Evolutionary conservation across 345 rosid species (phyloP), one percentile per base, ranked within the genome.

Genomic region (Camelina neglecta): DNA sequence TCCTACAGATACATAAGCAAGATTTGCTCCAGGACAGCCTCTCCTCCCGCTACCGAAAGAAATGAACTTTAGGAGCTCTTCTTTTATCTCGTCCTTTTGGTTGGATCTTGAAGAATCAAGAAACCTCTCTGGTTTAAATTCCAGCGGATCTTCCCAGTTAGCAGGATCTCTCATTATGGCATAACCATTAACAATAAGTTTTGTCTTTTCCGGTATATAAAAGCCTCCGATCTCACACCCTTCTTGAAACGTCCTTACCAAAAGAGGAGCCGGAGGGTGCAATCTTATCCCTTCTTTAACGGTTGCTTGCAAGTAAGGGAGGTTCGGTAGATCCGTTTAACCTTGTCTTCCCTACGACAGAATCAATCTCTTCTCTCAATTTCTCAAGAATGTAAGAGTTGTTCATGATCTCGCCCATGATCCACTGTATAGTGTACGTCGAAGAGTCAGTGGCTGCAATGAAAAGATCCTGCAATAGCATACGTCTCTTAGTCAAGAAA

Each of bases 201-300:
- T 16, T 38, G 73, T 69, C 4, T 65, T 65, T 38, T 64, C 45
- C 2, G 80, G 83, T 11, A 80, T n/a, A n/a, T 75, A 71, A 57
- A 61, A 75, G 7, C 29, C 64, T 35, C 15, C 15, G 13, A 59
- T 59, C 15, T 0, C 36, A 35, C 64, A 35, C 8, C 45, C 9
- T 36, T 59, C 38, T 36, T 36, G 45, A 11, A 36, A 5, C 2
- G 60, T 55, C 9, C 60, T 55, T 39, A 16, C 7, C 13, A 38
- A 7, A 33, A 33, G 36, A 1, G 36, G 44, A 8, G 1, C 8
- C 6, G n/a, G n/a, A 1, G 47, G 47, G 4, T 60, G 65, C 15
- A 60, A 20, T 38, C 47, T 36, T 38, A 60, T 8, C 1, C 26
- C 65, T 60, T 60, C 47, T 20, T 60, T 38, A 1, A 60, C 23